A percentile compares a stretch with the other conserved stretches of the same genome.
Evolutionary conservation across 306 rosid species (phyloP).

Genomic region (Mimosa bimucronata): DNA sequence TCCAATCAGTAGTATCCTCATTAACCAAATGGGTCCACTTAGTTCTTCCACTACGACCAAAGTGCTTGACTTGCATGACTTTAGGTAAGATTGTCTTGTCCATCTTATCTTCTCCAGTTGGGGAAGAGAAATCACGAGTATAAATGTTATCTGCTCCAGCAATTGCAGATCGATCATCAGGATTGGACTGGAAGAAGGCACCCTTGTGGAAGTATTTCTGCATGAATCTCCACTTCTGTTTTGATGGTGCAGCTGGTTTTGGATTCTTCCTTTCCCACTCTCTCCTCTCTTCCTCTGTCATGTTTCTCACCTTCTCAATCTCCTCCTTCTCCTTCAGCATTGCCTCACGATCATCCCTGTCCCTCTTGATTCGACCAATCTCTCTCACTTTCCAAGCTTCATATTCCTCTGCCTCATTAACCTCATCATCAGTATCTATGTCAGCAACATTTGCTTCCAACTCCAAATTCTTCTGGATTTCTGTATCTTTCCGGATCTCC

Average conservation of each 20-base stretch:
- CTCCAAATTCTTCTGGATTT: slow-evolving; percentile 85
- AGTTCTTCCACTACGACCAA: slow-evolving; percentile 97
- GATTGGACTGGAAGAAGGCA: slow-evolving; percentile 81
- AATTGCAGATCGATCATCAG: slow-evolving; percentile 61
- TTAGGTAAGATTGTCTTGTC: slow-evolving; percentile 93
- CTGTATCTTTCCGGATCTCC: slow-evolving; percentile 88
- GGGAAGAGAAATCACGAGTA: slow-evolving; percentile 88
- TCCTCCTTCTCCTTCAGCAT: slow-evolving; percentile 88
- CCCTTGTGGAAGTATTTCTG: slow-evolving; percentile 98
- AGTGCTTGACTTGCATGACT: slow-evolving; percentile 99
- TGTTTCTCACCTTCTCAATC: slow-evolving; percentile 86
- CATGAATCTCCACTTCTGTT: slow-evolving; percentile 96
- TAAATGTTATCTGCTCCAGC: slow-evolving; percentile 61
- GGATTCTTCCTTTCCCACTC: slow-evolving; percentile 99
- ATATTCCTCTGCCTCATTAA: slow-evolving; percentile 92
- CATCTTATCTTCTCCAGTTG: slow-evolving; percentile 98
- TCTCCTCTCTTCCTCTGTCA: slow-evolving; percentile 98
- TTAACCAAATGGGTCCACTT: slow-evolving; percentile 99
- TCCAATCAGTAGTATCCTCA: slow-evolving; percentile 98
- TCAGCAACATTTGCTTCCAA: slow-evolving; percentile 90
- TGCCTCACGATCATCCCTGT: slow-evolving; percentile 83
- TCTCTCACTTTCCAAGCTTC: slow-evolving; percentile 97
- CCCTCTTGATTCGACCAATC: slow-evolving; percentile 94
- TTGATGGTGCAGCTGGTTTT: slow-evolving; percentile 53
- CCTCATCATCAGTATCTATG: slow-evolving; percentile 94